Conservation (phyloP, 805 yeast species). For the Lipomyces starkeyi region DNA sequence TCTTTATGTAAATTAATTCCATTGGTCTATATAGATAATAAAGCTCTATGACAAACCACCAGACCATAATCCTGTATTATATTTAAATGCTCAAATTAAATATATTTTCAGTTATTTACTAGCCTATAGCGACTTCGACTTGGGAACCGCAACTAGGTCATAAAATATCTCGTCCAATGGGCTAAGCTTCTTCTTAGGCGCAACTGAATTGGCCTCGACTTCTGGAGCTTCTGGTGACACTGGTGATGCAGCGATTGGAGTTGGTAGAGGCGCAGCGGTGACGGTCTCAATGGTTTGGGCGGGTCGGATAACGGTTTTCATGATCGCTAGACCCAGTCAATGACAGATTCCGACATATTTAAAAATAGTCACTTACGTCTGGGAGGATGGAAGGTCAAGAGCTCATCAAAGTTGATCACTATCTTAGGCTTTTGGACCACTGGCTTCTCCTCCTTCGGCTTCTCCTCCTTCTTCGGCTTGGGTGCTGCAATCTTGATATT, state of each 20-base stretch:
- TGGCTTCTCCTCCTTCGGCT: constrained; percentile 15
- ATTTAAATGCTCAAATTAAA: not conserved
- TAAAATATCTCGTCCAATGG: constrained; percentile 33
- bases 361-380: constrained; percentile 21
- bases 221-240: constrained; percentile 9
- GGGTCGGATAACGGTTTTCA: constrained; percentile 33
- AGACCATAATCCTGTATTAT: not conserved
- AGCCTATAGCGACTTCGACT: constrained; percentile 26
- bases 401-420: constrained; percentile 31
- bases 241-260: constrained; percentile 9
- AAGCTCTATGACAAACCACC: not conserved
- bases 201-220: constrained; percentile 14
- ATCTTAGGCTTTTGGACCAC: constrained; percentile 38
- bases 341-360: not conserved
- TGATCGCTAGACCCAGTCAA: constrained; percentile 18
- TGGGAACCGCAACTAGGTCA: constrained; percentile 48
- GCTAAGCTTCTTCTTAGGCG: constrained; percentile 21
- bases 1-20: not conserved
- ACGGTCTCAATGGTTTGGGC: constrained; percentile 32
- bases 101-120: not conserved
- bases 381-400: constrained; percentile 36
- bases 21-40: not conserved
- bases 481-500: constrained; percentile 53
- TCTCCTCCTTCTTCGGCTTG: constrained; percentile 40
- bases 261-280: constrained; percentile 25